Percentiles rank a stretch among this genome's conserved stretches.
Evolutionary conservation across 1,139 yeast genomes (phyloP).

Genomic region (Nakaseomyces uthaithaninus): DNA sequence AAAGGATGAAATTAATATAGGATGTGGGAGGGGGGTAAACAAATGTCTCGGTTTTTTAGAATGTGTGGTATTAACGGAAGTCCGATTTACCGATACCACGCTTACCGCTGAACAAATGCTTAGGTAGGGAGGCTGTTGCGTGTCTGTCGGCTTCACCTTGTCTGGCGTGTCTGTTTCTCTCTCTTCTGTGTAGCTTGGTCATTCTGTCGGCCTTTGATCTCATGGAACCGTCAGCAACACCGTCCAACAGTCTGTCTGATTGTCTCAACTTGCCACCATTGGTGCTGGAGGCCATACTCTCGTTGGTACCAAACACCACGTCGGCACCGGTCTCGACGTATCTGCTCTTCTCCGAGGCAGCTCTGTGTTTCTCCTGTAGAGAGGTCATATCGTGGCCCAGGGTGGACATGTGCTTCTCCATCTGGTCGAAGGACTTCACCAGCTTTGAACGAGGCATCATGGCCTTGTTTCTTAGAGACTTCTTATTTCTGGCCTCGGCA

Average conservation of each 20-base stretch:
- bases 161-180: constrained; percentile 85
- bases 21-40: constrained; percentile 1
- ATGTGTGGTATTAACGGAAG: constrained; percentile 39
- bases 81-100: constrained; percentile 88
- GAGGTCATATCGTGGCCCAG: constrained; percentile 81
- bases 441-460: constrained; percentile 88
- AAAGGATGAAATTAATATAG: constrained; percentile 1
- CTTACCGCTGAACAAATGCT: constrained; percentile 93
- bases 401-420: constrained; percentile 83
- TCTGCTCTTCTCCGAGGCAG: constrained; percentile 36
- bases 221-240: constrained; percentile 74
- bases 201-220: constrained; percentile 82
- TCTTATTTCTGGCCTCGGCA: constrained; percentile 78
- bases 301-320: constrained; percentile 46
- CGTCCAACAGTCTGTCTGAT: constrained; percentile 76
- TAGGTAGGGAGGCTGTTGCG: constrained; percentile 74
- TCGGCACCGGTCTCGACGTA: constrained; percentile 63
- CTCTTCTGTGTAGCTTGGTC: constrained; percentile 84
- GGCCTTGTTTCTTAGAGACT: constrained; percentile 79
- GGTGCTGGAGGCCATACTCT: constrained; percentile 23
- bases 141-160: constrained; percentile 97
- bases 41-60: no score
- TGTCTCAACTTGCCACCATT: constrained; percentile 46
- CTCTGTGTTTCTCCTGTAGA: constrained; percentile 44
- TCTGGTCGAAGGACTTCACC: constrained; percentile 63